Percentiles rank a stretch among this genome's conserved stretches.
Conservation (phyloP, 2,329 filamentous ascomycete genomes). For the Xylaria arbuscula region DNA sequence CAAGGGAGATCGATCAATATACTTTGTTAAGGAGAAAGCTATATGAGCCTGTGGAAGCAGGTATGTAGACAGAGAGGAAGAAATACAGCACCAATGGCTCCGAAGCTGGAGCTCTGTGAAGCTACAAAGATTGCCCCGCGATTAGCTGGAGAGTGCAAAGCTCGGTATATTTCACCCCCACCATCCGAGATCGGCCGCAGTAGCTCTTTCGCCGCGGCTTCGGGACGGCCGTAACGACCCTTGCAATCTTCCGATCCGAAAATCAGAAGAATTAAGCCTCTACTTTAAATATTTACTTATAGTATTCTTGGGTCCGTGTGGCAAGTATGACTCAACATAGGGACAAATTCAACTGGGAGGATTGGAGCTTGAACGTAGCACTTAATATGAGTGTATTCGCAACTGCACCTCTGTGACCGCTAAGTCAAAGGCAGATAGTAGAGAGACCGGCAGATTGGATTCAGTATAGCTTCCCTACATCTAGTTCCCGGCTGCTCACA, state of each 20-base stretch:
- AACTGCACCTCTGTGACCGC: too few relatives aligned
- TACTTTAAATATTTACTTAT: too few relatives aligned
- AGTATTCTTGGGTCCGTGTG: too few relatives aligned
- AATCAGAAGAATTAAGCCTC: too few relatives aligned
- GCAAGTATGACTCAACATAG: too few relatives aligned
- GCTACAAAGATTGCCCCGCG: slow-evolving; percentile 30
- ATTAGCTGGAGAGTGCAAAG: slow-evolving; percentile 20
- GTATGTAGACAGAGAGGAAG: slow-evolving; percentile 5
- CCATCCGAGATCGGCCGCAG: slow-evolving; percentile 42
- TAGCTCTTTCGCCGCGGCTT: not conserved
- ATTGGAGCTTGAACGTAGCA: too few relatives aligned
- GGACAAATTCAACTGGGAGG: too few relatives aligned
- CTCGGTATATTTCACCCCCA: slow-evolving; percentile 37
- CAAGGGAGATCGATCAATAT: not conserved
- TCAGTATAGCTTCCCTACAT: not conserved
- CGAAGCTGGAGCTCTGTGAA: slow-evolving; percentile 30
- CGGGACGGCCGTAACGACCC: not conserved
- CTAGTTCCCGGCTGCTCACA: not conserved
- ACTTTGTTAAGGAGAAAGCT: not conserved
- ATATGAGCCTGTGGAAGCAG: not conserved
- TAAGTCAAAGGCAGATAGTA: not conserved
- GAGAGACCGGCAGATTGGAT: not conserved
- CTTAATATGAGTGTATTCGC: too few relatives aligned
- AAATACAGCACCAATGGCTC: slow-evolving; percentile 13
- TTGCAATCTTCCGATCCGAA: not conserved